phyloP scores from a whole-genome alignment of 805 yeast genomes.

The Saccharomyces eubayanus region DNA sequence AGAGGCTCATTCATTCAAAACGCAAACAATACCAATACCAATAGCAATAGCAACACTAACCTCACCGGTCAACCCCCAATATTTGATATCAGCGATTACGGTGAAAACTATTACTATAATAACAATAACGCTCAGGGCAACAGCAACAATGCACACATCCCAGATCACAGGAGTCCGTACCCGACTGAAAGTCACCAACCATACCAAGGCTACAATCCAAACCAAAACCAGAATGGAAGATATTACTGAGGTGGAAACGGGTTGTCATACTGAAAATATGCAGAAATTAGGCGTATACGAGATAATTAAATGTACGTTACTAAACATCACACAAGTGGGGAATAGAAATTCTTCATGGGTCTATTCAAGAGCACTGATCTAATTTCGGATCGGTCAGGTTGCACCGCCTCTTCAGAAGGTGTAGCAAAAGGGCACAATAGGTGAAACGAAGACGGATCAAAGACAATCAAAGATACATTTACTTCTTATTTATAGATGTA shows the following conservation, averaged over 20 bases:
- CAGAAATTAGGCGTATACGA: neutral
- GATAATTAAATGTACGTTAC: neutral
- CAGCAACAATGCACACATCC: neutral
- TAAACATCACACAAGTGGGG: no score
- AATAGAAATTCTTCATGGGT: no score
- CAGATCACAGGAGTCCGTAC: conserved; percentile 5
- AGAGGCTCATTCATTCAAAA: neutral
- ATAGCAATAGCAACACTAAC: neutral
- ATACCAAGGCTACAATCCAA: conserved; percentile 7
- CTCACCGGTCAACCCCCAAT: neutral
- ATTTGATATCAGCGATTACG: neutral
- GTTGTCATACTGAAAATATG: neutral
- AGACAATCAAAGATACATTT: no score
- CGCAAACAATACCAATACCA: neutral
- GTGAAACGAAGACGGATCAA: no score
- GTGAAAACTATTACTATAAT: neutral
- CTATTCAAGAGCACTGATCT: no score
- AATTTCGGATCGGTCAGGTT: no score
- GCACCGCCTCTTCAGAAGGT: no score
- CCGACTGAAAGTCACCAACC: conserved; percentile 6
- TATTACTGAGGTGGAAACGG: neutral
- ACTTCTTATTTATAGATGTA: no score
- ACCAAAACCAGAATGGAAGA: neutral
- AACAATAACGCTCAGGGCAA: neutral
- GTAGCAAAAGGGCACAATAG: no score